Percentiles rank a stretch among this genome's conserved stretches.
phyloP scores from a whole-genome alignment of 208 protist genomes.

The Giardia muris region DNA sequence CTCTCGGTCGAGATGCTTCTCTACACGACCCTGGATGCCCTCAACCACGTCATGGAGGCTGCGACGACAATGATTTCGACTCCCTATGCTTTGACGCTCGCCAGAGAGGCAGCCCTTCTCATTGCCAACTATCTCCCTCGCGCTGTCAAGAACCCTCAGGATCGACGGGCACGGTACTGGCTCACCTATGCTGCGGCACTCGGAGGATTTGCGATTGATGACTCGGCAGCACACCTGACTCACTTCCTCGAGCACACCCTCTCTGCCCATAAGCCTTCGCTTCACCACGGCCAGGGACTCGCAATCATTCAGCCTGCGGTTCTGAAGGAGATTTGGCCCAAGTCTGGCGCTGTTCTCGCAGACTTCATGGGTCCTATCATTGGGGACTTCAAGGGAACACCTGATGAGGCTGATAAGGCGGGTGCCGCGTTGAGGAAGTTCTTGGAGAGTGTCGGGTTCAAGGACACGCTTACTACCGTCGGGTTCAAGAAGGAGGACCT shows the following conservation, averaged over 20 bases:
- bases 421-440: neutral
- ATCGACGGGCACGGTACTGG: constrained; percentile 37
- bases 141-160: constrained; percentile 19
- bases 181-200: constrained; percentile 28
- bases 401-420: neutral
- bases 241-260: constrained; percentile 41
- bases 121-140: constrained; percentile 33
- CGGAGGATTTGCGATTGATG: constrained; percentile 38
- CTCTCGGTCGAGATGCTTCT: neutral
- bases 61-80: constrained; percentile 33
- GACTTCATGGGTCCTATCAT: constrained; percentile 29
- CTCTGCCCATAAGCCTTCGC: constrained; percentile 6
- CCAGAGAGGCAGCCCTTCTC: neutral
- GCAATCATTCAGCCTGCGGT: constrained; percentile 36
- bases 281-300: constrained; percentile 37
- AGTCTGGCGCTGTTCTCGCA: neutral
- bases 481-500: constrained; percentile 34
- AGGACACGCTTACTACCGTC: neutral
- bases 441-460: constrained; percentile 29
- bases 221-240: constrained; percentile 32
- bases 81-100: constrained; percentile 27
- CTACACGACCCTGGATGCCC: constrained; percentile 32
- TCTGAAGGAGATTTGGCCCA: constrained; percentile 18
- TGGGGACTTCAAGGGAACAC: constrained; percentile 7
- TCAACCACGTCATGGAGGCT: constrained; percentile 43